phyloP scores from a whole-genome alignment of 2,329 filamentous ascomycete genomes.

The Neonectria hederae region DNA sequence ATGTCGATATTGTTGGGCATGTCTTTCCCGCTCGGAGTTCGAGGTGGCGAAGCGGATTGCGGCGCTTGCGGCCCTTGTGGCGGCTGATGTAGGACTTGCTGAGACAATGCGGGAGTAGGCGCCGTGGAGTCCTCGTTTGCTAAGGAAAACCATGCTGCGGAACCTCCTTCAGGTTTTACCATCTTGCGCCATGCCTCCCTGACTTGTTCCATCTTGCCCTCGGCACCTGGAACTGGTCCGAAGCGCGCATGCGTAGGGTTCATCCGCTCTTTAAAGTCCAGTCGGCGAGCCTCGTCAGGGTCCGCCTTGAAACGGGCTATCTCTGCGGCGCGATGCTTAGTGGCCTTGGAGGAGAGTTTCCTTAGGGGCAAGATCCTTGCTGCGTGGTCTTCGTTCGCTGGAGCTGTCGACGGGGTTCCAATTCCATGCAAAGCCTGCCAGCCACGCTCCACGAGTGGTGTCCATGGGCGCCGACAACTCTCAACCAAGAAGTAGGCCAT shows the following conservation, averaged over 20 bases:
- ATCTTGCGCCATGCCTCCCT: slow-evolving; percentile 62
- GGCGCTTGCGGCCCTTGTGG: background rate
- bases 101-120: slow-evolving; percentile 5
- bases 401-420: slow-evolving; percentile 52
- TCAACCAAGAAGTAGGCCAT: slow-evolving; percentile 61
- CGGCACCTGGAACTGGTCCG: slow-evolving; percentile 57
- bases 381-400: slow-evolving; percentile 56
- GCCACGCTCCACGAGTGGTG: slow-evolving; percentile 59
- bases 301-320: slow-evolving; percentile 59
- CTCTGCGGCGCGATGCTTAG: slow-evolving; percentile 61
- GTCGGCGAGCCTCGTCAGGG: slow-evolving; percentile 57
- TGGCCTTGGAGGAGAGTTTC: slow-evolving; percentile 63
- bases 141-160: slow-evolving; percentile 26
- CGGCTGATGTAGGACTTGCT: background rate
- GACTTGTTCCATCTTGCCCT: slow-evolving; percentile 56
- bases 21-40: slow-evolving; percentile 26
- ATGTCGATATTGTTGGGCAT: slow-evolving; percentile 39
- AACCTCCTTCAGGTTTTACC: slow-evolving; percentile 49
- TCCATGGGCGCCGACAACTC: slow-evolving; percentile 58
- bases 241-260: slow-evolving; percentile 57
- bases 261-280: slow-evolving; percentile 60
- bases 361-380: slow-evolving; percentile 64
- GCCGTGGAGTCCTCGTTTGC: slow-evolving; percentile 20
- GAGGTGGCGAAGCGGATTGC: slow-evolving; percentile 29
- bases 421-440: slow-evolving; percentile 58